Conservation (phyloP, 805 yeast species). For the Scheffersomyces stipitis region DNA sequence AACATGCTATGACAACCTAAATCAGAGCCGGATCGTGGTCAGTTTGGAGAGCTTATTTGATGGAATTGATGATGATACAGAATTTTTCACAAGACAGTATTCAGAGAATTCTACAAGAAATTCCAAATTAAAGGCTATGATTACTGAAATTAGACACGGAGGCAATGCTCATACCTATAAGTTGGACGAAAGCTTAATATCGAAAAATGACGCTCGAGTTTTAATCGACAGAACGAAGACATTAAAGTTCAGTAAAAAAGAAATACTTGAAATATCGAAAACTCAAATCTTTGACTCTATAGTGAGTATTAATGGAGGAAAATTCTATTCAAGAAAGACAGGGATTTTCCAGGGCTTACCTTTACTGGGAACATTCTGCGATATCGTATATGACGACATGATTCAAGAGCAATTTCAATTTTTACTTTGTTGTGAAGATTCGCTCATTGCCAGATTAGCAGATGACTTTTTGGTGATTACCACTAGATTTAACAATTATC, state of each 20-base stretch:
- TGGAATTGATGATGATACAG: slow-evolving; percentile 14
- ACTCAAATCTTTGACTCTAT: slow-evolving; percentile 56
- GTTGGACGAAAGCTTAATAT: slow-evolving; percentile 7
- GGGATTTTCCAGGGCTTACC: slow-evolving; percentile 89
- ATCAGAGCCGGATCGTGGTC: slow-evolving; percentile 42
- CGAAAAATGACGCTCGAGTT: slow-evolving; percentile 6
- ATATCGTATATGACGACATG: slow-evolving; percentile 65
- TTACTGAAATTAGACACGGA: slow-evolving; percentile 12
- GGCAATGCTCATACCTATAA: slow-evolving; percentile 13
- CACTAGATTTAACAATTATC: slow-evolving; percentile 25
- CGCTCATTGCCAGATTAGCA: slow-evolving; percentile 61
- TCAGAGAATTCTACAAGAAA: slow-evolving; percentile 6
- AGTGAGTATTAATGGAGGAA: slow-evolving; percentile 34
- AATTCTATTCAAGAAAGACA: slow-evolving; percentile 42
- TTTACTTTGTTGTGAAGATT: slow-evolving; percentile 11
- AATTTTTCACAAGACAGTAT: slow-evolving; percentile 20
- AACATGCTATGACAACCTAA: slow-evolving; percentile 74
- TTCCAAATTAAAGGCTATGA: slow-evolving; percentile 7
- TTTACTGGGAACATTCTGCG: slow-evolving; percentile 72
- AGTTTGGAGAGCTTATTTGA: slow-evolving; percentile 31
- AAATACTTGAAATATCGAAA: slow-evolving; percentile 45
- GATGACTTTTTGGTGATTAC: slow-evolving; percentile 85
- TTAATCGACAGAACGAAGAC: slow-evolving; percentile 35
- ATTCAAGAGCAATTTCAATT: slow-evolving; percentile 38
- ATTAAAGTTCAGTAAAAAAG: slow-evolving; percentile 36